A percentile compares a stretch with the other conserved stretches of the same genome.
These are phyloP conservation scores for Penicillium coffeae DNA, from an alignment of 495 filamentous ascomycete species.

Conservation along the genomic window DNA sequence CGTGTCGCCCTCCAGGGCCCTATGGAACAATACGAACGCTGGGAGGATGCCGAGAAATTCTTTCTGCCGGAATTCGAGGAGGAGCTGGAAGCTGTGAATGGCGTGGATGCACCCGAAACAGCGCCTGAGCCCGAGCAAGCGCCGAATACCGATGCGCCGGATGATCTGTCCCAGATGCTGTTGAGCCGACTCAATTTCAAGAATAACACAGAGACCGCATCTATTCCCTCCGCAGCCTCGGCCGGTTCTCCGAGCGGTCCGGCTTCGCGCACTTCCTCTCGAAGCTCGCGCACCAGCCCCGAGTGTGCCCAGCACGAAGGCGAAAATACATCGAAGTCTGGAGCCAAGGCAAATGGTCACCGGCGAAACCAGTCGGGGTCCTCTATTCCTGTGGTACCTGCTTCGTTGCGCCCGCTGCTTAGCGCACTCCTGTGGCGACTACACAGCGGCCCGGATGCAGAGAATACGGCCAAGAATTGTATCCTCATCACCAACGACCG, in stretches of 20 bases:
- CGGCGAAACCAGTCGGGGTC: constrained; percentile 36
- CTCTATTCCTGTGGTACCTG: constrained; percentile 37
- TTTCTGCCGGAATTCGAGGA: constrained; percentile 52
- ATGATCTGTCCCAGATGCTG: constrained; percentile 49
- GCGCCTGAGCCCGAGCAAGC: constrained; percentile 12
- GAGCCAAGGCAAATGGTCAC: constrained; percentile 23
- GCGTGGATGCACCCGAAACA: constrained; percentile 10
- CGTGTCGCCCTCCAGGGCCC: constrained; percentile 52
- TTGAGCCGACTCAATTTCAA: constrained; percentile 51
- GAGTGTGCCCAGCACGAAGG: constrained; percentile 38
- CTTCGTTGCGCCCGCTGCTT: constrained; percentile 53
- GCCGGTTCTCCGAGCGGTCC: constrained; percentile 43
- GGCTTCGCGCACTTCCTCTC: constrained; percentile 45
- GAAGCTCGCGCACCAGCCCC: constrained; percentile 49
- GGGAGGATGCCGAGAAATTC: constrained; percentile 61
- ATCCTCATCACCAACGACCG: constrained; percentile 60
- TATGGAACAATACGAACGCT: constrained; percentile 54
- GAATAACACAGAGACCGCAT: constrained; percentile 40
- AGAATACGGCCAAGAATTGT: constrained; percentile 38
- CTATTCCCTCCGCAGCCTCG: constrained; percentile 41
- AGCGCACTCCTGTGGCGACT: constrained; percentile 60
- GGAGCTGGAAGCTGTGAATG: constrained; percentile 30
- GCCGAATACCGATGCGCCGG: constrained; percentile 15
- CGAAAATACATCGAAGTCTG: constrained; percentile 18
- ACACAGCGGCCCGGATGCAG: constrained; percentile 44